These are phyloP conservation scores for Fusarium sarcochroum DNA, from an alignment of 2,329 filamentous ascomycete species.

Conservation along the genomic window DNA sequence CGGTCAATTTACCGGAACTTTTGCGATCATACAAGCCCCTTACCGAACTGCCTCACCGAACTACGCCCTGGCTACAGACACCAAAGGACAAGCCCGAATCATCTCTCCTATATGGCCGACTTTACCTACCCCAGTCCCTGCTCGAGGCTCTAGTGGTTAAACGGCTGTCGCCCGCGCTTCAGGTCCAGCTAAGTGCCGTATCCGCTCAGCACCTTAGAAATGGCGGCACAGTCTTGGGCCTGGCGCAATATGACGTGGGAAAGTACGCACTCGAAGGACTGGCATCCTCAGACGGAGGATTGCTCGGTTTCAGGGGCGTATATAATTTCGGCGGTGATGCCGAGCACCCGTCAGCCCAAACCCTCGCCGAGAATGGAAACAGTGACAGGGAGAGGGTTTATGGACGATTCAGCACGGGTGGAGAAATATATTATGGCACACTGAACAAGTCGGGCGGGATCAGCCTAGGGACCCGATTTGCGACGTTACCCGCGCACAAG, in stretches of 20 bases:
- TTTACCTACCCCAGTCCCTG: conserved; percentile 87
- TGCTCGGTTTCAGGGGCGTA: conserved; percentile 88
- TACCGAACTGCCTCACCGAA: conserved; percentile 66
- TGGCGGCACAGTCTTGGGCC: conserved; percentile 80
- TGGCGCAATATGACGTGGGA: conserved; percentile 86
- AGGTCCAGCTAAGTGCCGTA: conserved; percentile 85
- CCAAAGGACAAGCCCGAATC: conserved; percentile 57
- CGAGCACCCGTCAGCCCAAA: conserved; percentile 47
- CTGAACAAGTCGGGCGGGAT: conserved; percentile 94
- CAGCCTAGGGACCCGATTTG: conserved; percentile 89
- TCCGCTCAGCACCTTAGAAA: conserved; percentile 79
- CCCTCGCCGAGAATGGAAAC: conserved; percentile 40
- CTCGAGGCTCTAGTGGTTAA: conserved; percentile 89
- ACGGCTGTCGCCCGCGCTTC: conserved; percentile 81
- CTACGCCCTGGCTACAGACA: conserved; percentile 43
- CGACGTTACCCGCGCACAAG: conserved; percentile 83
- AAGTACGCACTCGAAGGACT: conserved; percentile 92
- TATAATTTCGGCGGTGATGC: conserved; percentile 93
- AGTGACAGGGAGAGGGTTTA: conserved; percentile 73
- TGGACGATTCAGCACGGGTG: conserved; percentile 90
- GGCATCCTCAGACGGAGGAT: conserved; percentile 90
- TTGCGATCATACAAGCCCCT: conserved; percentile 88
- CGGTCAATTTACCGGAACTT: conserved; percentile 82
- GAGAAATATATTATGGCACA: conserved; percentile 94
- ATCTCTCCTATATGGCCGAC: conserved; percentile 79